Evolutionary conservation across 2,329 filamentous ascomycete species (phyloP).

Genomic region (Trichoderma koningii): DNA sequence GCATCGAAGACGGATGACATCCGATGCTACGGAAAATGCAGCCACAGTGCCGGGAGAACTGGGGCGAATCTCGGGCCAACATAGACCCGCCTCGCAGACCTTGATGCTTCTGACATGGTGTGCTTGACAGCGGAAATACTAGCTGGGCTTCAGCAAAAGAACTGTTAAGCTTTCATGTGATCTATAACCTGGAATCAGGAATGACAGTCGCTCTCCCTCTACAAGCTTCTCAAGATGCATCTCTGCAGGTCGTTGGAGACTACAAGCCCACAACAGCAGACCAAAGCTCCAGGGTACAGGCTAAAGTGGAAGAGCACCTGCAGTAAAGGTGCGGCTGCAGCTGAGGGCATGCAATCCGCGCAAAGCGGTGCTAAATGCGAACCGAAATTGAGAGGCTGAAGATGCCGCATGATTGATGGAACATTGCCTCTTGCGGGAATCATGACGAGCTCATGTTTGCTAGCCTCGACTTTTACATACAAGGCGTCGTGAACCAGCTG

Average conservation of each 20-base stretch:
- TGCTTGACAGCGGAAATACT: neutral
- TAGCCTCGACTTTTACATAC: neutral
- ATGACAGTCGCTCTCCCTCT: no score
- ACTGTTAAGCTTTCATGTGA: neutral
- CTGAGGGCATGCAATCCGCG: no score
- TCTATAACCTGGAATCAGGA: neutral
- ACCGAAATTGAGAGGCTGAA: neutral
- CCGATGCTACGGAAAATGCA: neutral
- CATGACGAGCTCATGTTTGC: neutral
- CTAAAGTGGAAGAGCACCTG: no score
- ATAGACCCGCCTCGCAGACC: slow-evolving; percentile 11
- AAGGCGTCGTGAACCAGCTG: neutral
- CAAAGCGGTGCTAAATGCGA: neutral
- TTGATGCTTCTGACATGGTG: neutral
- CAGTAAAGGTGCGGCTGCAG: no score
- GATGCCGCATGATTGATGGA: neutral
- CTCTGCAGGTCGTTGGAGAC: neutral
- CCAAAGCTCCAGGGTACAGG: neutral
- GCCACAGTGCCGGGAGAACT: slow-evolving; percentile 22
- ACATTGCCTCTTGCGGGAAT: neutral
- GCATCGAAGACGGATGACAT: slow-evolving; percentile 12
- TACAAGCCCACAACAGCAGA: slow-evolving; percentile 4
- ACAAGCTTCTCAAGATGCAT: no score
- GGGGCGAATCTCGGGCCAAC: slow-evolving; percentile 19
- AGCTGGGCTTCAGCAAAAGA: neutral